phyloP scores from a whole-genome alignment of 805 yeast genomes.

The Candida ascalaphidarum region DNA sequence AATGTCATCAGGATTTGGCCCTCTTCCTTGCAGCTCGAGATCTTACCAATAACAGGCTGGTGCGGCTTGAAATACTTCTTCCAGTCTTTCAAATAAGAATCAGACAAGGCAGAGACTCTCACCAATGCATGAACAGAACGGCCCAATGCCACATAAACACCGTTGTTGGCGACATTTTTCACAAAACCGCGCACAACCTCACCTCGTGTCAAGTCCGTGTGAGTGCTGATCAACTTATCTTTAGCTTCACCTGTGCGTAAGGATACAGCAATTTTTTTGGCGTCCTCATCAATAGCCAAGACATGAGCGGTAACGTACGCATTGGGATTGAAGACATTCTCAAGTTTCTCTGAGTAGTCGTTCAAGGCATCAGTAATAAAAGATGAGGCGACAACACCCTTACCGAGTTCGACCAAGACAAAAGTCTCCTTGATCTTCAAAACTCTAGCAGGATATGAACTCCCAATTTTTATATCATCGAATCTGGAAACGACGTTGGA shows the following conservation, averaged over 20 bases:
- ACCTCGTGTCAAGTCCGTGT: conserved; percentile 55
- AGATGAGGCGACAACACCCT: conserved; percentile 52
- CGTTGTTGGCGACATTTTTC: conserved; percentile 63
- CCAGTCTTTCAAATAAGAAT: conserved; percentile 81
- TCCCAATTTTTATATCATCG: conserved; percentile 46
- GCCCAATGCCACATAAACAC: conserved; percentile 72
- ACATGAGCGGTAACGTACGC: conserved; percentile 54
- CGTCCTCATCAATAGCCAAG: conserved; percentile 35
- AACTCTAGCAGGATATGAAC: conserved; percentile 53
- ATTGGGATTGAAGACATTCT: conserved; percentile 40
- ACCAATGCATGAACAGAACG: conserved; percentile 69
- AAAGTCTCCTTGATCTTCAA: conserved; percentile 48
- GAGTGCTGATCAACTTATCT: conserved; percentile 41
- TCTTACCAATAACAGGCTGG: conserved; percentile 70
- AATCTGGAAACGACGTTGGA: conserved; percentile 29
- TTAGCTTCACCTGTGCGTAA: conserved; percentile 43
- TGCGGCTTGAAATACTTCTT: conserved; percentile 62
- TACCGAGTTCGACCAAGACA: conserved; percentile 65
- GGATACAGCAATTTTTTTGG: conserved; percentile 53
- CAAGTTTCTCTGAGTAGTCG: conserved; percentile 49
- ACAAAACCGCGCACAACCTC: conserved; percentile 77
- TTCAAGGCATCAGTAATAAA: conserved; percentile 71
- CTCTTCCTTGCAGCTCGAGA: conserved; percentile 52
- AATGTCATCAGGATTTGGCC: conserved; percentile 67
- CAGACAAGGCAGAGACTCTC: conserved; percentile 74